These are phyloP conservation scores for Diaporthe sp. DNA, from an alignment of 2,329 filamentous ascomycete genomes.

Conservation along the genomic window DNA sequence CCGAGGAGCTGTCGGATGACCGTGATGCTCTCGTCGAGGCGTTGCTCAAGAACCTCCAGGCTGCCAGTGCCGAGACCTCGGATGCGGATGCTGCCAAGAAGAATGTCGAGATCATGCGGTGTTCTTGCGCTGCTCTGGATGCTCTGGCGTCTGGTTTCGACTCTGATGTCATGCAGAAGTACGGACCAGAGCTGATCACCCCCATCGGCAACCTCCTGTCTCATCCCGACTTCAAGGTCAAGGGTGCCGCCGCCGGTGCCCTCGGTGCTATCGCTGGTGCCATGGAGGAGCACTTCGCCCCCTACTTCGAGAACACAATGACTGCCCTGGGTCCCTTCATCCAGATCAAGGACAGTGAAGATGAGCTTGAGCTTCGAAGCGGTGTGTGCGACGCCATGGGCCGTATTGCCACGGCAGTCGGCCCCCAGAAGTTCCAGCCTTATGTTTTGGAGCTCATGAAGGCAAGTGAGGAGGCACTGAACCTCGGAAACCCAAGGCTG, in stretches of 20 bases:
- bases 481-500: slow-evolving; percentile 89
- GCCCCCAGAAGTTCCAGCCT: slow-evolving; percentile 86
- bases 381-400: slow-evolving; percentile 94
- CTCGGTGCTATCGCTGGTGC: slow-evolving; percentile 92
- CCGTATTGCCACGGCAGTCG: slow-evolving; percentile 91
- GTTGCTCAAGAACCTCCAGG: slow-evolving; percentile 89
- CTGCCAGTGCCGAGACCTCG: slow-evolving; percentile 77
- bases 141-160: slow-evolving; percentile 90
- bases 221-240: slow-evolving; percentile 89
- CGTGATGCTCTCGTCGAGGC: slow-evolving; percentile 88
- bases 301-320: slow-evolving; percentile 95
- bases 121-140: slow-evolving; percentile 91
- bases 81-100: slow-evolving; percentile 77
- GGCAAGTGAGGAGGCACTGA: slow-evolving; percentile 90
- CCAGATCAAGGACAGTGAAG: slow-evolving; percentile 87
- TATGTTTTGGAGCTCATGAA: slow-evolving; percentile 93
- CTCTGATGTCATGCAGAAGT: slow-evolving; percentile 83
- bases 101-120: slow-evolving; percentile 88
- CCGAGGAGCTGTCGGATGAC: slow-evolving; percentile 88
- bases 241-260: slow-evolving; percentile 89
- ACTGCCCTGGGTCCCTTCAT: slow-evolving; percentile 87
- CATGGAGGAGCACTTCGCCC: slow-evolving; percentile 84
- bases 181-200: slow-evolving; percentile 85
- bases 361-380: slow-evolving; percentile 90
- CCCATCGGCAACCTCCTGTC: slow-evolving; percentile 87